phyloP scores from a whole-genome alignment of 139 green algal genomes.

The Parachlorella kessleri region DNA sequence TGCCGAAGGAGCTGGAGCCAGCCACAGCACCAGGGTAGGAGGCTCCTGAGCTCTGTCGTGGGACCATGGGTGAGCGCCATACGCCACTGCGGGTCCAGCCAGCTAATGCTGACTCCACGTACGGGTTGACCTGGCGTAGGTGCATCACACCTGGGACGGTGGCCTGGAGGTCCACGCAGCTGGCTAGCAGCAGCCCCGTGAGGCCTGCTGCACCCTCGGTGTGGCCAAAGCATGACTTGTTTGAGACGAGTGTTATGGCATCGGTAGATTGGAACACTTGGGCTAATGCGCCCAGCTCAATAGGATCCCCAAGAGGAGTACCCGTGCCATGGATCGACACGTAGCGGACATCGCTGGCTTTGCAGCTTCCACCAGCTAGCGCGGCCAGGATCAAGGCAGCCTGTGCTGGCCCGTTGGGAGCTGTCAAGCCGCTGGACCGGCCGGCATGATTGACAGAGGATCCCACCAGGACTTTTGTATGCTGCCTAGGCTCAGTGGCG shows the following conservation, averaged over 20 bases:
- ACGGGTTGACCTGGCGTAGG: not conserved
- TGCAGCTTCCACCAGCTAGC: not conserved
- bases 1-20: slow-evolving; percentile 40
- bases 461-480: too few relatives aligned
- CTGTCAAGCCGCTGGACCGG: slow-evolving; percentile 53
- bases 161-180: not conserved
- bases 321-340: slow-evolving; percentile 74
- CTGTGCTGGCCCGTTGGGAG: slow-evolving; percentile 61
- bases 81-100: not conserved
- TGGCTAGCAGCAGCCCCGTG: slow-evolving; percentile 23
- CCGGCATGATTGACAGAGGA: slow-evolving; percentile 60
- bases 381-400: not conserved
- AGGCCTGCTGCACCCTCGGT: slow-evolving; percentile 39
- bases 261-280: not conserved
- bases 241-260: slow-evolving; percentile 22
- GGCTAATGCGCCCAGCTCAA: slow-evolving; percentile 73
- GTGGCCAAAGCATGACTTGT: slow-evolving; percentile 52
- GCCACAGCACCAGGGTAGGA: not conserved
- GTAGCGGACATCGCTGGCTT: slow-evolving; percentile 18
- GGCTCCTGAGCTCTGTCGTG: not conserved
- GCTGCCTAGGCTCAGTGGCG: too few relatives aligned
- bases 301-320: slow-evolving; percentile 89
- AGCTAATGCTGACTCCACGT: slow-evolving; percentile 11
- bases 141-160: not conserved
- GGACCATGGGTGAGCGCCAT: not conserved